Percentiles rank a stretch among this genome's conserved stretches.
Conservation (phyloP, 805 yeast genomes). For the Lipomyces yamadae region DNA sequence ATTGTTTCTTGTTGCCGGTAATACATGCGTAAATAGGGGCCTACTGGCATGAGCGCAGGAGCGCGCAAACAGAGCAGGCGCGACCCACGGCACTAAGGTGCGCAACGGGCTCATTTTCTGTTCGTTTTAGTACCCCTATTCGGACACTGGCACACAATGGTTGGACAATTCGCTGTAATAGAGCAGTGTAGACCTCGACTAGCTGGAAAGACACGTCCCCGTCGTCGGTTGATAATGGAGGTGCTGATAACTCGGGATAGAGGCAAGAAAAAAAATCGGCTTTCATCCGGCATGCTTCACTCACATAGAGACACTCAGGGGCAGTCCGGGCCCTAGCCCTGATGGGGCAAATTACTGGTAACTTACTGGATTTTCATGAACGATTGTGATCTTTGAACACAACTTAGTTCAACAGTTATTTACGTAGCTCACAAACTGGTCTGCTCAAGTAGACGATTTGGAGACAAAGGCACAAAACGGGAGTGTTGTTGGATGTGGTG, state of each 20-base stretch:
- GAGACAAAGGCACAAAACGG: no score
- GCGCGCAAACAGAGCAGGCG: neutral
- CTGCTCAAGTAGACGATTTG: no score
- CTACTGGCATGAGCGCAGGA: neutral
- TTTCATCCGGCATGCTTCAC: neutral
- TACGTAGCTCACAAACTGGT: no score
- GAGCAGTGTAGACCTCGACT: neutral
- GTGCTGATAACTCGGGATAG: neutral
- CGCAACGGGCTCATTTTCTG: constrained; percentile 11
- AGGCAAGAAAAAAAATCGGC: neutral
- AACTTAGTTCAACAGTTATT: no score
- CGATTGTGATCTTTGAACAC: no score
- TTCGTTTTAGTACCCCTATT: neutral
- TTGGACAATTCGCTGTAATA: neutral
- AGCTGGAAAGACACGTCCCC: neutral
- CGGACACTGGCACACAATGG: neutral
- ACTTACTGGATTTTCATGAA: no score
- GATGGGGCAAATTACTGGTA: no score
- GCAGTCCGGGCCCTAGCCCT: no score
- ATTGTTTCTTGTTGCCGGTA: neutral
- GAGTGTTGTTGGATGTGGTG: no score
- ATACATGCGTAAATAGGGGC: neutral
- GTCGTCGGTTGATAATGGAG: neutral
- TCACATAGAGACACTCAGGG: no score
- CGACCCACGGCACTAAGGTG: constrained; percentile 1